Base-by-base conservation (phyloP, 2,329 filamentous ascomycete genomes). In the Intubia oerlemansii region DNA sequence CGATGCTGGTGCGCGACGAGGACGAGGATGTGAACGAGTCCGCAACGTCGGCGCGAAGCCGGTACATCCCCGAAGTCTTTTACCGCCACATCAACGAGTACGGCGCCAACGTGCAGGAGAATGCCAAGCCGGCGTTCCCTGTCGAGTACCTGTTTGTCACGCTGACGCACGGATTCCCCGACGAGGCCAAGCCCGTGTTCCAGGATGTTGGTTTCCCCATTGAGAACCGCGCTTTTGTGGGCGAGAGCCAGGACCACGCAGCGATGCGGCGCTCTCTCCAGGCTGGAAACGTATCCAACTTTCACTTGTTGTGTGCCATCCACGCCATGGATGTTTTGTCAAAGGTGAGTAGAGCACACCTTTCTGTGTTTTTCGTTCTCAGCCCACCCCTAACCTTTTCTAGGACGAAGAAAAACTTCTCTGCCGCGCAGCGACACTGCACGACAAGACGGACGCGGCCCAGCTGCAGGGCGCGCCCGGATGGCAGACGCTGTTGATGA, bases 61-160 rank as follows among this genome's bases (percentile, higher is more conserved):
- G 84, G 41, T 98, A 98, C 45, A 91, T 98, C 14, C 88, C 88
- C 1, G 88, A 98, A 44, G 85, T 98, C 5, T 98, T 95, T 52
- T 98, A 90, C 54, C 71, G 85, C 36, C 73, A 69, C 40, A 81
- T 92, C 50, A 98, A 98, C 50, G 85, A 98, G 48, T 92, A 98
- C 45, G 84, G 84, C 19, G 80, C 77, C 38, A 92, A 85, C 41
- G 88, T 95, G 7, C 88, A 93, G 47, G 81, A 95, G 50, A 95
- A 92, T 42, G 88, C 88, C 15, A 95, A 93, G 47, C 88, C 88
- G 1, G 72, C 78, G 25, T 98, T 98, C 48, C 88, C 88, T 0
- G 84, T 93, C 27, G 88, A 98, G 47, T 98, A 95, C 48, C 65
- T 98, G 19, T 72, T 95, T 32, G 80, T 95, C 35, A 95, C 88